Evolutionary conservation across 2,329 filamentous ascomycete species (phyloP), one percentile per base, ranked within the genome.

Genomic region (Xylariaceae sp.): DNA sequence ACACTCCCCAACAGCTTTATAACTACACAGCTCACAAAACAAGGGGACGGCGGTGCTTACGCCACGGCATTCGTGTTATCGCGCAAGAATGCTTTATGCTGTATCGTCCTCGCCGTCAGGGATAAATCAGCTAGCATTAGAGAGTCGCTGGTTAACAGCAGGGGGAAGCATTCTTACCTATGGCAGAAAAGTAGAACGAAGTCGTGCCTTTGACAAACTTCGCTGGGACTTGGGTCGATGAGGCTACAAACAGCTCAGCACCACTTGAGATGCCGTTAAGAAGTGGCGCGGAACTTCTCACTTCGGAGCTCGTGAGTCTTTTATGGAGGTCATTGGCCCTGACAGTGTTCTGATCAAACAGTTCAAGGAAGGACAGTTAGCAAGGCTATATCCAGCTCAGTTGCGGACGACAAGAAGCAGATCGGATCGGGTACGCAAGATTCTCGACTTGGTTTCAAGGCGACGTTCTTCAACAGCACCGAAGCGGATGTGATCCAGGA

Each of bases 11-110:
- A 43, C 22, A 22, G 42, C 32, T 48, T 47, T 22, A 32, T 47
- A 14, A 47, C 29, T 5, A 43, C 54, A 38, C 41, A 52, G 22
- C 46, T 45, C 45, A 52, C 55, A 23, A 55, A 60, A 37, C 51
- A 55, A 17, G 54, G 54, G 6, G 54, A 53, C 29, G 22, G 46
- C 10, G 49, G 52, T 7, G 39, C 21, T 4, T 56, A 55, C 25
- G 41, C 50, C 5, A 33, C 52, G 6, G 49, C 52, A 6, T 14
- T 53, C 3, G 48, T 51, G 3, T 47, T 56, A 22, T 44, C 49
- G 6, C 52, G 52, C 6, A 48, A 55, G 35, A 49, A 56, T 23
- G 49, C 48, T 5, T 29, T 56, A 8, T 52, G 54, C 12, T 53
- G 45, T 25, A 23, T 53, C 27, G 50, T 51, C 25, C 42, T 55